A percentile compares a stretch with the other conserved stretches of the same genome.
Conservation (phyloP, 2,329 filamentous ascomycete genomes). For the Phaeoacremonium minimum region DNA sequence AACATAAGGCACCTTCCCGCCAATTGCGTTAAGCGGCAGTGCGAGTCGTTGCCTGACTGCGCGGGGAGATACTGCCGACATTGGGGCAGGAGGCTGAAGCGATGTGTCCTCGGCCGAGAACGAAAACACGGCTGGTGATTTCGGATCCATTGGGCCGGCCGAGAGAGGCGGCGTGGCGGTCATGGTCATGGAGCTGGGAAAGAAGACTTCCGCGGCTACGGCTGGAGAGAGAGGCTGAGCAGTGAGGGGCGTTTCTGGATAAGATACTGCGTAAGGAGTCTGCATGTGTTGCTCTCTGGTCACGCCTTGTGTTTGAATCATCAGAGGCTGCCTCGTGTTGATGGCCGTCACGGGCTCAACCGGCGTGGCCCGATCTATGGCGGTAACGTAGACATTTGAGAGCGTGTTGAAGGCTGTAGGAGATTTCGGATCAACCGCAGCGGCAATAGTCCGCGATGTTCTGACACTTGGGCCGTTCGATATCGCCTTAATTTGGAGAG, state of each 20-base stretch:
- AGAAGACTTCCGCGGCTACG: slow-evolving; percentile 37
- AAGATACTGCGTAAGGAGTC: slow-evolving; percentile 39
- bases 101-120: slow-evolving; percentile 26
- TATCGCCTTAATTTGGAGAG: slow-evolving; percentile 40
- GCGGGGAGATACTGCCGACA: slow-evolving; percentile 24
- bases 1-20: slow-evolving; percentile 46
- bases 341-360: slow-evolving; percentile 45
- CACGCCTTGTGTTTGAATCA: slow-evolving; percentile 29
- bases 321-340: slow-evolving; percentile 33
- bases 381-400: slow-evolving; percentile 60
- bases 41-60: slow-evolving; percentile 32
- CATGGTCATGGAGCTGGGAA: slow-evolving; percentile 56
- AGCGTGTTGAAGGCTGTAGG: slow-evolving; percentile 63
- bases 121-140: slow-evolving; percentile 35
- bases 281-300: slow-evolving; percentile 26
- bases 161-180: slow-evolving; percentile 56
- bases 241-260: slow-evolving; percentile 50
- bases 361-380: slow-evolving; percentile 51
- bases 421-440: slow-evolving; percentile 50
- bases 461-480: slow-evolving; percentile 28
- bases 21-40: slow-evolving; percentile 19
- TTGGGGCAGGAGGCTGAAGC: slow-evolving; percentile 2
- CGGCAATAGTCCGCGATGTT: slow-evolving; percentile 36
- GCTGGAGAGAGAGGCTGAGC: slow-evolving; percentile 45
- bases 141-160: slow-evolving; percentile 44